Conservation (phyloP, 129 eudicot genomes). For the Chrysanthemum seticuspe region DNA sequence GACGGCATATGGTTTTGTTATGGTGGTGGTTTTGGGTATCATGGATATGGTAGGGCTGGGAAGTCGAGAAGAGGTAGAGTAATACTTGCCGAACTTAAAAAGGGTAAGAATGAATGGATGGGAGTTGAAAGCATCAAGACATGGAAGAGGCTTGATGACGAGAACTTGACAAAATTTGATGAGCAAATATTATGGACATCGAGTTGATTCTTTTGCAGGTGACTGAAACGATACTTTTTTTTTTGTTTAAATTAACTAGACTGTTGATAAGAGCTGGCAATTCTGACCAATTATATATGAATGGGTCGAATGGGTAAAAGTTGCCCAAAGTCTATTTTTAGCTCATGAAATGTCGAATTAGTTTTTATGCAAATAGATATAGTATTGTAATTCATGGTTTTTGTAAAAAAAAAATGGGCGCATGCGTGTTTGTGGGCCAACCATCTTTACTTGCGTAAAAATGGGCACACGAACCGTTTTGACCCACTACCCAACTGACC, state of each 20-base stretch:
- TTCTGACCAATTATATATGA: too few relatives aligned
- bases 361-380: too few relatives aligned
- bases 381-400: too few relatives aligned
- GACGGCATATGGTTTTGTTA: constrained; percentile 91
- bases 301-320: too few relatives aligned
- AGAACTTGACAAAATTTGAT: constrained; percentile 65
- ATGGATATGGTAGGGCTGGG: constrained; percentile 86
- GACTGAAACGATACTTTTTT: neutral
- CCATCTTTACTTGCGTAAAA: too few relatives aligned
- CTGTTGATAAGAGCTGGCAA: too few relatives aligned
- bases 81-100: constrained; percentile 58
- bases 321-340: too few relatives aligned
- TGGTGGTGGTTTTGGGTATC: constrained; percentile 96
- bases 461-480: too few relatives aligned
- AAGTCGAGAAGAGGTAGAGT: constrained; percentile 77
- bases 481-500: too few relatives aligned
- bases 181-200: constrained; percentile 76
- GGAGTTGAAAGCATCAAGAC: constrained; percentile 78
- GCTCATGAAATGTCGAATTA: too few relatives aligned
- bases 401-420: too few relatives aligned
- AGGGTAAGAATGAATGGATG: constrained; percentile 63
- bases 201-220: neutral
- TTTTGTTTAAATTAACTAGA: neutral
- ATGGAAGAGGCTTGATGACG: constrained; percentile 84
- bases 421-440: too few relatives aligned